A percentile compares a stretch with the other conserved stretches of the same genome.
Evolutionary conservation across 2,329 filamentous ascomycete genomes (phyloP).

Genomic region (Claviceps pazoutovae): DNA sequence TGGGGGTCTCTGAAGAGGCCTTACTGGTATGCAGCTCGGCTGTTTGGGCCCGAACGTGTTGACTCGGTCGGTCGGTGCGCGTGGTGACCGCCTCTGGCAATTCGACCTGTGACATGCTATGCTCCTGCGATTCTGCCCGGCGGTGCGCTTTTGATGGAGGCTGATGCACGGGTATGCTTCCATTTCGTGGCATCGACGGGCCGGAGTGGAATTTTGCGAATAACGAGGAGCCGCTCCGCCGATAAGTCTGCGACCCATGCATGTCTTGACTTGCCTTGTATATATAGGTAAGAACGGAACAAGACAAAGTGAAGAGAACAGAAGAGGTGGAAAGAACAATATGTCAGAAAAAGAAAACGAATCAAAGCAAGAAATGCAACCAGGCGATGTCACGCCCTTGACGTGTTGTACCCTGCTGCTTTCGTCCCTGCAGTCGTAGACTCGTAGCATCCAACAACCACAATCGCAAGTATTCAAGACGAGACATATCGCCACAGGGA

Average conservation of each 20-base stretch:
- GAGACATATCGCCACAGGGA: neutral
- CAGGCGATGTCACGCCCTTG: no score
- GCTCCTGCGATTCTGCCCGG: constrained; percentile 24
- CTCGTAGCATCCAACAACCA: neutral
- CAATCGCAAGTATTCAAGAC: neutral
- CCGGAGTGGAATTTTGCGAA: constrained; percentile 36
- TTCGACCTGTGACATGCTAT: constrained; percentile 7
- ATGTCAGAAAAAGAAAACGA: no score
- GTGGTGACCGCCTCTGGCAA: neutral
- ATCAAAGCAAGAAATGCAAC: no score
- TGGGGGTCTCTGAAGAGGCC: constrained; percentile 36
- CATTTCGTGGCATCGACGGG: constrained; percentile 15
- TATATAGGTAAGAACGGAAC: neutral
- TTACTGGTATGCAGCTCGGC: constrained; percentile 23
- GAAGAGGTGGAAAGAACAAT: no score
- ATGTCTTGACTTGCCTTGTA: neutral
- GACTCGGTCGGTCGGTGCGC: no score
- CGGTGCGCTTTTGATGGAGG: constrained; percentile 12
- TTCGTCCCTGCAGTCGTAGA: neutral
- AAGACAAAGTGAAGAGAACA: no score
- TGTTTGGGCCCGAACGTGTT: no score
- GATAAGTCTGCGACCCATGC: neutral
- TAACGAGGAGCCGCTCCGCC: constrained; percentile 31
- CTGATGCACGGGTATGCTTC: constrained; percentile 1
- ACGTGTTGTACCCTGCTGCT: neutral